Evolutionary conservation across 352 stramenopile genomes (phyloP), one percentile per base, ranked within the genome.

Genomic region (Globisporangium acanthophoron): DNA sequence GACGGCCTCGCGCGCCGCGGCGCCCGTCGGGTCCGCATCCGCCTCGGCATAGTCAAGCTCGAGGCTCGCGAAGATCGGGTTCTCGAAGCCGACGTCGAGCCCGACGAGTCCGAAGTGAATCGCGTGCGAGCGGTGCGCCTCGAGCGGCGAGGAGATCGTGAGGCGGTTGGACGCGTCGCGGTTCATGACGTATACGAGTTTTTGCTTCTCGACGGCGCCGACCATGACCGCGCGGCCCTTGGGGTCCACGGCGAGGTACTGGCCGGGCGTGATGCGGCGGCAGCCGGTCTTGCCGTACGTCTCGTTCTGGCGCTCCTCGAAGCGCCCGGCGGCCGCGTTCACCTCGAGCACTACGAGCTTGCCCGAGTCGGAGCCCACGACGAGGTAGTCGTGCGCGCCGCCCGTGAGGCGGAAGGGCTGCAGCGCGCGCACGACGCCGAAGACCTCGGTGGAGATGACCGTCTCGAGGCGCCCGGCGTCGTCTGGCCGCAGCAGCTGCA

Each of bases 151-250:
- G 46, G 96, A 98, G 64, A 99, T 98, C 18, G 97, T 99, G 13
- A 99, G 70, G 1, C 88, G 84, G 62, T 91, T 97, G 2, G 83
- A 86, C 7, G 90, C 86, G 68, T 99, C 96, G 33, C 97, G 84
- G 71, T 99, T 99, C 76, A 99, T 92, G 24, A 99, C 96, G 74
- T 99, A 99, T 24, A 99, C 97, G 13, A 99, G 82, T 67, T 99
- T 99, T 67, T 99, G 96, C 75, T 99, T 99, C 81, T 99, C 97
- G 24, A 99, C 72, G 20, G 83, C 88, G 56, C 84, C 86, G 44
- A 99, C 85, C 81, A 99, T 97, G 20, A 99, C 82, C 20, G 97
- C 96, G 20, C 97, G 90, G 33, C 97, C 97, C 62, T 98, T 98
- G 2, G 97, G 97, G 70, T 99, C 97, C 8, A 80, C 83, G 0